A percentile compares a stretch with the other conserved stretches of the same genome.
phyloP scores from a whole-genome alignment of 306 rosid genomes.

The Quercus aquifolioides region DNA sequence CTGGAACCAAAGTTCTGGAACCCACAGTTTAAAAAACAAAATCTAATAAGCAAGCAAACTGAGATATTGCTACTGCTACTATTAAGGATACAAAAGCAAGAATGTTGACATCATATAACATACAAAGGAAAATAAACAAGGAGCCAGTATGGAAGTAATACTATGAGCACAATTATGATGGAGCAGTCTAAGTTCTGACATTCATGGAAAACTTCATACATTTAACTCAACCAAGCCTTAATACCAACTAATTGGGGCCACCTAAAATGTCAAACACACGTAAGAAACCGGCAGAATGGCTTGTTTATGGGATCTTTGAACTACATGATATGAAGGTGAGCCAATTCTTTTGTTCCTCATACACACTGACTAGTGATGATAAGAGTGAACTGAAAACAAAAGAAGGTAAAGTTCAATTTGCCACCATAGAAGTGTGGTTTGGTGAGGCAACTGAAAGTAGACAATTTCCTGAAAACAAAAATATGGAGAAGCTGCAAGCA shows the following conservation, averaged over 20 bases:
- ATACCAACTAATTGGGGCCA: not conserved
- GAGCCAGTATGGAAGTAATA: not conserved
- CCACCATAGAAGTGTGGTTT: constrained; percentile 7
- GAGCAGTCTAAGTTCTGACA: not conserved
- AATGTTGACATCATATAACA: not conserved
- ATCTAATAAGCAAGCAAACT: constrained; percentile 5
- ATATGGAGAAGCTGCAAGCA: constrained; percentile 2
- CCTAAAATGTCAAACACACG: not conserved
- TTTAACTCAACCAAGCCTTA: not conserved
- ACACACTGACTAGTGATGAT: not conserved
- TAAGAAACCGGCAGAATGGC: not conserved
- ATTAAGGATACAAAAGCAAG: not conserved
- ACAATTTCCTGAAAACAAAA: constrained; percentile 17
- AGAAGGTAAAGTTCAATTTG: constrained; percentile 2
- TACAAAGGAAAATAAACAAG: not conserved
- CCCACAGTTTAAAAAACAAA: constrained; percentile 6
- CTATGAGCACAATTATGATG: not conserved
- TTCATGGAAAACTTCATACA: not conserved
- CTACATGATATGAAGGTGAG: constrained; percentile 3
- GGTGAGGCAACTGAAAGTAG: not conserved
- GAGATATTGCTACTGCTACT: not conserved
- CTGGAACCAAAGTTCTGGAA: constrained; percentile 86
- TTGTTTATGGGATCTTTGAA: not conserved
- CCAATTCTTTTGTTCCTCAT: not conserved
- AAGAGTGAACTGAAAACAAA: not conserved